Conservation (phyloP, 345 rosid species). For the Moringa oleifera region DNA sequence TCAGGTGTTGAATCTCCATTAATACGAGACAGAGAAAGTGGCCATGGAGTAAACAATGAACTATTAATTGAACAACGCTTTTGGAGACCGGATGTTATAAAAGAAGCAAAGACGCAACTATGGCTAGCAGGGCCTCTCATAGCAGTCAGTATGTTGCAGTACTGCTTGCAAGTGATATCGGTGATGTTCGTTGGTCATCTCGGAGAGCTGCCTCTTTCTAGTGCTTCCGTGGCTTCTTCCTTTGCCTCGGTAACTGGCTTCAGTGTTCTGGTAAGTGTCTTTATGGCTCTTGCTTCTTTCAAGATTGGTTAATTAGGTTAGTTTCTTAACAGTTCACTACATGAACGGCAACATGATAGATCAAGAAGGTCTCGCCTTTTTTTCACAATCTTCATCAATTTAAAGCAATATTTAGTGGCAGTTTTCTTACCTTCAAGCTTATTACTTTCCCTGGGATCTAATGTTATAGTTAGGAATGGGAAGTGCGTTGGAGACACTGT, state of each 20-base stretch:
- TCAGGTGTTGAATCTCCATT: slow-evolving; percentile 15
- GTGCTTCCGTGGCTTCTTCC: slow-evolving; percentile 67
- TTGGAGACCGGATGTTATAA: too few species aligned
- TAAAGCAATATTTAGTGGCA: too few species aligned
- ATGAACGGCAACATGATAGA: too few species aligned
- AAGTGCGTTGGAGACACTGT: slow-evolving; percentile 76
- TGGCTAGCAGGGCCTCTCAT: slow-evolving; percentile 61
- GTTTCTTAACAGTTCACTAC: too few species aligned
- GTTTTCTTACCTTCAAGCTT: too few species aligned
- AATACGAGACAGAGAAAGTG: slow-evolving; percentile 8
- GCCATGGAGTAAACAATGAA: slow-evolving; percentile 8
- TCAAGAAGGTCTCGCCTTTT: too few species aligned
- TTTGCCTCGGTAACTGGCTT: slow-evolving; percentile 59
- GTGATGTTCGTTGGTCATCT: slow-evolving; percentile 67
- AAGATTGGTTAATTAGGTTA: too few species aligned
- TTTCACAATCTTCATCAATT: too few species aligned
- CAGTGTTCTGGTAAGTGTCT: slow-evolving; percentile 40
- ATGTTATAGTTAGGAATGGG: slow-evolving; percentile 65
- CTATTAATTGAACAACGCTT: slow-evolving; percentile 2
- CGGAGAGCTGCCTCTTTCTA: slow-evolving; percentile 51
- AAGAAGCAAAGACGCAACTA: slow-evolving; percentile 58
- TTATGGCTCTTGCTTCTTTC: background rate
- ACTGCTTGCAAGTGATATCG: slow-evolving; percentile 48
- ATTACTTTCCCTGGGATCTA: too few species aligned
- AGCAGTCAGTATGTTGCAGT: slow-evolving; percentile 31